Evolutionary conservation across 202 grass and related monocot genomes (phyloP), one percentile per base, ranked within the genome.

Genomic region (Setaria viridis): DNA sequence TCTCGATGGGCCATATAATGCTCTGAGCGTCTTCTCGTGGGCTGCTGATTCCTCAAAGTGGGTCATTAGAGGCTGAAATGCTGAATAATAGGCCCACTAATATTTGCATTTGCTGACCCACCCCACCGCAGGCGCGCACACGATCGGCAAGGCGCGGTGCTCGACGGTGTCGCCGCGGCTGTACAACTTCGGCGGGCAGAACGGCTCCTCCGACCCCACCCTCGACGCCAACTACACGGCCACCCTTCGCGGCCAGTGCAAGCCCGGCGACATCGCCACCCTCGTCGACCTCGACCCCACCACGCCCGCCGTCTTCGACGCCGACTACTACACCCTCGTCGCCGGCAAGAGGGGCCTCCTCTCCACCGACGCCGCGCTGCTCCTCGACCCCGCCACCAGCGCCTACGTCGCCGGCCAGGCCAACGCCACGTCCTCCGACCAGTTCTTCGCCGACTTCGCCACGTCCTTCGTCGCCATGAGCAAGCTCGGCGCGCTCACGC

Each of bases 401-500:
- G 85, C 74, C 45, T 93, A 95, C 68, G 89, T 98, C 55, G 66
- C 86, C 16, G 53, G 58, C 12, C 95, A 93, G 62, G 88, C 91
- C 10, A 89, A 82, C 11, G 90, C 88, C 30, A 87, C 84, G 4
- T 43, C 55, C 4, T 0, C 17, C 53, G 71, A 51, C 19, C 80
- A 89, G 15, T 98, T 98, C 87, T 93, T 95, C 74, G 41, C 84
- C 21, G 95, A 95, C 60, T 98, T 98, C 50, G 87, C 82, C 15
- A 59, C 21, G 1, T 98, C 95, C 49, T 95, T 98, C 80, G 57
- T 93, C 68, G 88, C 72, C 71, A 92, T 98, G 91, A 90, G 91
- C 80, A 90, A 76, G 72, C 54, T 98, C 72, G 83, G 60, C 45
- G 87, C 37, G 64, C 77, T 97, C 58, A 80, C 92, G 17, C 90